Evolutionary conservation across 768 basidiomycete genomes (phyloP), one percentile per base, ranked within the genome.

Genomic region (Boletus subcaerulescens): DNA sequence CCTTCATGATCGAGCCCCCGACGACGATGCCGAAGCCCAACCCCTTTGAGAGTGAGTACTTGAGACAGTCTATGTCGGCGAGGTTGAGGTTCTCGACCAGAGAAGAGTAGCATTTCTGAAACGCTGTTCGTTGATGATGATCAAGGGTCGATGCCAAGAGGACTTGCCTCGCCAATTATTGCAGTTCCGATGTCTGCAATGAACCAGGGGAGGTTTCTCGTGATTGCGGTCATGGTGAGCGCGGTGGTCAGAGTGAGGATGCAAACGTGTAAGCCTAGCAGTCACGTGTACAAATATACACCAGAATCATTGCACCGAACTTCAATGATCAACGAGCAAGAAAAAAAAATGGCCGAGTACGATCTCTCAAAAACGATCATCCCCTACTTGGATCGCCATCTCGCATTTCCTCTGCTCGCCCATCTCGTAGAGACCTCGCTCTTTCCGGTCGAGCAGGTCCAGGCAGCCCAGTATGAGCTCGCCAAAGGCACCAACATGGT

Each of bases 401-500:
- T 99, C 31, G 87, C 89, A 38, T 90, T 98, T 64, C 95, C 97
- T 26, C 75, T 98, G 10, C 88, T 99, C 57, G 85, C 89, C 11
- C 93, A 96, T 76, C 86, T 98, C 42, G 80, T 79, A 15, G 87
- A 91, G 56, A 81, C 79, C 10, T 82, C 83, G 17, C 73, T 90
- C 39, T 98, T 94, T 71, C 80, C 91, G 2, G 77, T 80, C 20
- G 80, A 89, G 40, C 85, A 98, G 62, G 82, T 98, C 53, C 84
- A 86, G 54, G 76, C 84, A 39, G 96, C 97, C 36, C 96, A 98
- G 75, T 96, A 97, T 88, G 94, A 98, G 66, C 86, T 98, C 50
- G 91, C 93, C 52, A 96, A 93, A 69, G 91, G 87, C 58, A 99
- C 97, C 44, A 98, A 99, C 73, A 98, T 98, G 95, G 87, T 96